phyloP scores from a whole-genome alignment of 257 asterid species.

The Solanum microdontum region DNA sequence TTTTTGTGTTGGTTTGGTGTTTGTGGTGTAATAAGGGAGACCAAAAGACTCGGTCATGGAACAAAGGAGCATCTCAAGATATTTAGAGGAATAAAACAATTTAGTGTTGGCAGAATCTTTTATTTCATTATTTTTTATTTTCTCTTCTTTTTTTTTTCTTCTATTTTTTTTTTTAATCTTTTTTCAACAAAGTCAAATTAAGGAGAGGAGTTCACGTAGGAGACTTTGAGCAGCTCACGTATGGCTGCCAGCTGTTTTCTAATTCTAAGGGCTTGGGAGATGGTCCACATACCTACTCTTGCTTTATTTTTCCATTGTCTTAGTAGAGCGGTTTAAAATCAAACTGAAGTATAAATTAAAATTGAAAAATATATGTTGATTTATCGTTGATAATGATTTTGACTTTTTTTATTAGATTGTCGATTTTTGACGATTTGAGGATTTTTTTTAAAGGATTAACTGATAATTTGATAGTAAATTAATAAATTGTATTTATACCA shows the following conservation, averaged over 20 bases:
- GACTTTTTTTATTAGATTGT: no score
- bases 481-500: no score
- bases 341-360: no score
- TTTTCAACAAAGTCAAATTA: not conserved
- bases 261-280: not conserved
- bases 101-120: not conserved
- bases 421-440: no score
- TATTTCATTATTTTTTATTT: not conserved
- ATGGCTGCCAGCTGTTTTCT: conserved; percentile 9
- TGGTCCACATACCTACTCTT: not conserved
- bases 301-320: not conserved
- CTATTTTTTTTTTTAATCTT: not conserved
- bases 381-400: not conserved
- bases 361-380: no score
- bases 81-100: conserved; percentile 2
- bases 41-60: conserved; percentile 35
- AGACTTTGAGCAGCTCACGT: conserved; percentile 20
- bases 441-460: no score
- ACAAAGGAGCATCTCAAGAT: conserved; percentile 40
- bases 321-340: not conserved
- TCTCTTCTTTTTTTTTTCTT: not conserved
- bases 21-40: conserved; percentile 30
- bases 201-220: conserved; percentile 31
- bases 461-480: no score
- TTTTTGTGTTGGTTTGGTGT: conserved; percentile 4